Base-by-base conservation (phyloP, 2,329 filamentous ascomycete species). In the Cladosporium phlei region DNA sequence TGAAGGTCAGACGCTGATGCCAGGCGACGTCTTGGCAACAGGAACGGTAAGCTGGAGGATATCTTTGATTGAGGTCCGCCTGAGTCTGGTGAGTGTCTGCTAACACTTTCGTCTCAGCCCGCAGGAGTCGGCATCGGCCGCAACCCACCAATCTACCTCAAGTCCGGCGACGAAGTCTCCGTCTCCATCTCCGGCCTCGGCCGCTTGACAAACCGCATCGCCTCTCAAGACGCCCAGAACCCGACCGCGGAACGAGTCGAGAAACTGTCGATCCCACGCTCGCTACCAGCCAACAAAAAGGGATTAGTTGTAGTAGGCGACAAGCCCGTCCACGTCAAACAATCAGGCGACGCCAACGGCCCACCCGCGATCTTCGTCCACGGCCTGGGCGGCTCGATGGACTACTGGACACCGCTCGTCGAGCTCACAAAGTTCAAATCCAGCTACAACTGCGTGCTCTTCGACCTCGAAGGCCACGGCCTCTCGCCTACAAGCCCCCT, bases 401-500 rank as follows among this genome's bases (percentile, higher is more conserved):
- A 70, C 2, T 71, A 63, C 51, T 79, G 66, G 56, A 58, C 55
- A 0, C 73, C 76, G 0, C 55, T 78, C 7, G 63, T 75, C 21
- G 48, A 62, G 0, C 20, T 22, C 17, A 20, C 33, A 12, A 7
- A 12, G 16, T 19, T 37, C 17, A 37, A 37, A 22, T 16, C 2
- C 3, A n/a, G 50, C 14, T 53, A 56, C 38, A 47, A 52, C 7
- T 46, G 48, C 38, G 37, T 54, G 49, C 55, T 77, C 0, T 71
- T 72, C 48, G 78, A 80, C 51, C 62, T 80, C 2, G 77, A 80
- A 59, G 77, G 77, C 2, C 76, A 79, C 50, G 77, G 77, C 0
- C 62, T 75, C 5, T 75, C 73, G 1, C 75, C 76, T 0, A 78
- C 76, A 0, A 69, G 67, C 7, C 69, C 76, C 0, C 60, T 68